These are phyloP conservation scores for Fusarium falciforme DNA, from an alignment of 2,329 filamentous ascomycete species.

Conservation along the genomic window DNA sequence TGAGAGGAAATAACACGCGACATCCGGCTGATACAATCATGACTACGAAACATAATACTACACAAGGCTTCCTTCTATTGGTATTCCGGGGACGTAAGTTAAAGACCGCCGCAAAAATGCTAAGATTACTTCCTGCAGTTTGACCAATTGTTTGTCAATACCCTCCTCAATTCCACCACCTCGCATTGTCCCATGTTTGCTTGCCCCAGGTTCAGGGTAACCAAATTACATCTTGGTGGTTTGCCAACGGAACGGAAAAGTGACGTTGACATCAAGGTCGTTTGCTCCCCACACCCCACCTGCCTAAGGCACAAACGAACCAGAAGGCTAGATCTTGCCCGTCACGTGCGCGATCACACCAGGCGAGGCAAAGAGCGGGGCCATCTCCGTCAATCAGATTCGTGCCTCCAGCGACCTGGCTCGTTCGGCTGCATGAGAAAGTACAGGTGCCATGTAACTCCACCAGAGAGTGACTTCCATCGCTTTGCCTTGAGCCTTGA, in stretches of 20 bases:
- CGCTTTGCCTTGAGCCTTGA: conserved; percentile 36
- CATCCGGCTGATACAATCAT: not conserved
- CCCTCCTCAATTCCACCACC: not conserved
- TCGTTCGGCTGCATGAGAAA: conserved; percentile 46
- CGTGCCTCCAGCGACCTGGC: conserved; percentile 26
- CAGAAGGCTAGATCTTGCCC: conserved; percentile 27
- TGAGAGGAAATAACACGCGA: not conserved
- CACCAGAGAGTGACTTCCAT: conserved; percentile 50
- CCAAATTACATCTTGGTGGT: conserved; percentile 1
- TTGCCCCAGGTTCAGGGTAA: conserved; percentile 34
- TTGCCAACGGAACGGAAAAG: not conserved
- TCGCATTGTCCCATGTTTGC: not conserved
- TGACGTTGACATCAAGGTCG: conserved; percentile 44
- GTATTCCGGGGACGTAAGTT: not conserved
- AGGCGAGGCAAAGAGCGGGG: conserved; percentile 29
- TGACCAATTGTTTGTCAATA: not conserved
- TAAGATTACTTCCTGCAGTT: not conserved
- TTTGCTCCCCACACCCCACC: conserved; percentile 36
- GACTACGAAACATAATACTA: not conserved
- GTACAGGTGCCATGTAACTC: conserved; percentile 50
- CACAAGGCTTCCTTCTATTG: not conserved
- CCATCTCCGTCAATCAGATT: conserved; percentile 30
- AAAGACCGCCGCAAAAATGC: not conserved
- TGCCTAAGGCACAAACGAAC: conserved; percentile 39
- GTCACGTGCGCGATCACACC: conserved; percentile 42